Evolutionary conservation across 345 rosid species (phyloP).

Genomic region (Corchorus capsularis): DNA sequence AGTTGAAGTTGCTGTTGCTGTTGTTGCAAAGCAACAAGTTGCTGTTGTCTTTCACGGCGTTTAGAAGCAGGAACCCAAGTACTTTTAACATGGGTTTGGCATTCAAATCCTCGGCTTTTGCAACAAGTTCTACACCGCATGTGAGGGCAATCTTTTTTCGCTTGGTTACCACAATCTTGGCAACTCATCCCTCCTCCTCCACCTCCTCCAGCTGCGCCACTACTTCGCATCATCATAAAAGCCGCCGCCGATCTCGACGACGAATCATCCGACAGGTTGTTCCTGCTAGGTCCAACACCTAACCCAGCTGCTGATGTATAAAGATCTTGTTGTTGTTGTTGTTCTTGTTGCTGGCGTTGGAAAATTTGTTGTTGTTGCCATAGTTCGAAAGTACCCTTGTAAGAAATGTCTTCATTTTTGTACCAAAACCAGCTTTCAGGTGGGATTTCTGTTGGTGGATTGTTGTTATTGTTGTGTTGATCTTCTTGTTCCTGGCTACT

Average conservation of each 20-base stretch:
- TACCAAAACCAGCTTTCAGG: conserved; percentile 66
- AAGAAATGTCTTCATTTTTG: conserved; percentile 45
- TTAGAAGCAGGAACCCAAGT: conserved; percentile 85
- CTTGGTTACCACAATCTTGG: conserved; percentile 90
- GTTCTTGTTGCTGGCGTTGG: conserved; percentile 39
- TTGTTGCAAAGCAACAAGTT: conserved; percentile 37
- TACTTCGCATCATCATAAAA: conserved; percentile 43
- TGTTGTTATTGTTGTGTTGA: conserved; percentile 34
- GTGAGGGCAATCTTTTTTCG: conserved; percentile 78
- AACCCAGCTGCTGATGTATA: conserved; percentile 54
- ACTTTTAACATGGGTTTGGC: conserved; percentile 81
- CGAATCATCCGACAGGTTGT: conserved; percentile 50
- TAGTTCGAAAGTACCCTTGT: conserved; percentile 50
- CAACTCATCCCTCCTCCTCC: conserved; percentile 51
- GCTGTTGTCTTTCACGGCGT: conserved; percentile 73
- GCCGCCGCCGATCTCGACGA: conserved; percentile 48
- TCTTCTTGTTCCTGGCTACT: conserved; percentile 30
- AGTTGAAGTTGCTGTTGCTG: conserved; percentile 36
- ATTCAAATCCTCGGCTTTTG: conserved; percentile 76
- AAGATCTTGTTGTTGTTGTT: conserved; percentile 55
- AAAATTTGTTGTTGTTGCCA: conserved; percentile 54
- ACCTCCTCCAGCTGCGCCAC: conserved; percentile 29
- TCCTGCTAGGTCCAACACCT: conserved; percentile 50
- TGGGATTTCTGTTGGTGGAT: conserved; percentile 36
- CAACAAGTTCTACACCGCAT: conserved; percentile 86